phyloP scores from a whole-genome alignment of 371 early-diverging fungal genomes.

The Circinella umbellata region DNA sequence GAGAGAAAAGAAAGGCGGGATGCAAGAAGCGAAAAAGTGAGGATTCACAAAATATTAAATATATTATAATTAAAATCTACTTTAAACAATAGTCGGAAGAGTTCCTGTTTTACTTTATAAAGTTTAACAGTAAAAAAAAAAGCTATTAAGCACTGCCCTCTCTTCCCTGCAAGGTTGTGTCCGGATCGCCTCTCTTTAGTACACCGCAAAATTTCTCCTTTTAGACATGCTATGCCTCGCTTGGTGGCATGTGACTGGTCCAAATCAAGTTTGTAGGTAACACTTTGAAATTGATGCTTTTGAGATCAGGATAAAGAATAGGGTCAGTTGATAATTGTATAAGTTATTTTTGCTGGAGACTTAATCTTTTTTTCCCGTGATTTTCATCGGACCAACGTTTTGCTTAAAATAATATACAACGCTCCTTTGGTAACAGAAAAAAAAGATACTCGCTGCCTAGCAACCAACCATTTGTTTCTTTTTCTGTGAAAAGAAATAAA shows the following conservation, averaged over 20 bases:
- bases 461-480: not conserved
- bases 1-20: not conserved
- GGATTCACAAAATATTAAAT: not conserved
- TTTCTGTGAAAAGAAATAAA: not conserved
- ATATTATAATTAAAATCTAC: conserved; percentile 4
- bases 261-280: conserved; percentile 2
- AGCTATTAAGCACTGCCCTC: not conserved
- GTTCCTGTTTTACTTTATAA: conserved; percentile 2
- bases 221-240: not conserved
- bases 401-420: too few species aligned
- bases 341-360: not conserved
- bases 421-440: too few species aligned
- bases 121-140: not conserved
- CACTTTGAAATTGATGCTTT: not conserved
- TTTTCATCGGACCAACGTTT: not conserved
- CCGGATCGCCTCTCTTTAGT: conserved; percentile 9
- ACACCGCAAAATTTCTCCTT: conserved; percentile 8
- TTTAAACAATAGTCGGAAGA: conserved; percentile 3
- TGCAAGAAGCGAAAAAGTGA: not conserved
- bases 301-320: not conserved
- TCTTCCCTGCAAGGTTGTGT: not conserved
- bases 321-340: too few species aligned
- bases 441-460: too few species aligned
- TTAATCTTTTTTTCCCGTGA: not conserved
- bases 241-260: conserved; percentile 2